Evolutionary conservation across 176 grass and related monocot genomes (phyloP), one percentile per base, ranked within the genome.

Genomic region (Oryza australiensis): DNA sequence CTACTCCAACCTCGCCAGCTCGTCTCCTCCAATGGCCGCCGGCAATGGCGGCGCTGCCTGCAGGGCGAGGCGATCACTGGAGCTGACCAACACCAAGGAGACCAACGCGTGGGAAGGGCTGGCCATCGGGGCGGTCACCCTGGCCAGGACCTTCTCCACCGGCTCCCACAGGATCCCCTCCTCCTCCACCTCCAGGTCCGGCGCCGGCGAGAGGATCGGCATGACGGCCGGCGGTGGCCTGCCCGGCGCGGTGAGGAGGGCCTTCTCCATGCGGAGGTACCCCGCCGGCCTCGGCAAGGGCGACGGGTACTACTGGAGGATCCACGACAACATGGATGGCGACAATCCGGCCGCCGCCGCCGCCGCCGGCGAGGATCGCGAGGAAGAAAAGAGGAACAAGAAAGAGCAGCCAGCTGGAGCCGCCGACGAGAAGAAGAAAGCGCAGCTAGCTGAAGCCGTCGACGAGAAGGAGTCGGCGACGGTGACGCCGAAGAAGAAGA

Each of bases 261-360:
- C 91, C 66, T 93, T 93, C 91, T 93, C 91, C 81, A 57, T 75
- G 87, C 71, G 87, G 84, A 83, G 82, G 81, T 84, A 81, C 60
- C 84, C 91, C 1, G 83, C 66, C 1, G 43, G 72, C 0, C 82
- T 18, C 48, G 27, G 64, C 65, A 26, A 12, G 26, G 86, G 77
- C 2, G 91, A 85, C 68, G 87, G 84, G 13, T 85, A 89, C 87
- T 93, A 93, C 84, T 87, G 87, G 91, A 93, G 87, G 81, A 93
- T 93, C 76, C 87, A 87, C 82, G 84, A 89, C 81, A 83, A 89
- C 81, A 83, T 84, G 77, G 84, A 93, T 1, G 83, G 86, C 6
- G 86, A 45, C 24, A 33, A 42, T 63, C 40, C 71, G 12, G 48
- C 48, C 18, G 20, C 22, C 55, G 55, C 18, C 55, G 51, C 14